These are phyloP conservation scores for Puya raimondii DNA, from an alignment of 176 grass and related monocot species.

Conservation along the genomic window DNA sequence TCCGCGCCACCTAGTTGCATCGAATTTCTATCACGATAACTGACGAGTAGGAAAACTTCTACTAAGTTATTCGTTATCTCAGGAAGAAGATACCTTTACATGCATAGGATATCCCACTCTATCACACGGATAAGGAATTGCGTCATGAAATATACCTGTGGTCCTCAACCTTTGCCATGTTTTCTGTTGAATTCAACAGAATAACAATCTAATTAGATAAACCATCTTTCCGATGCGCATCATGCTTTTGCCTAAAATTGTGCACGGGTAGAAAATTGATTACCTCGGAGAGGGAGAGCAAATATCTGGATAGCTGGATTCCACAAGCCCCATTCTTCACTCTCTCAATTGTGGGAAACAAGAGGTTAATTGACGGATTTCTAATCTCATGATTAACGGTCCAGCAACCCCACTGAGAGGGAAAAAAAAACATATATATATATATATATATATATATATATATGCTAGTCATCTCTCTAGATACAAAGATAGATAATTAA, in stretches of 20 bases:
- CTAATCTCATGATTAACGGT: slow-evolving; percentile 49
- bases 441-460: not conserved
- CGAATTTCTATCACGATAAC: not conserved
- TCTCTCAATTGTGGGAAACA: slow-evolving; percentile 83
- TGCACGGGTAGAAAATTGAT: slow-evolving; percentile 5
- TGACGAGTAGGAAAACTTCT: no score
- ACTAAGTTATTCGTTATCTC: not conserved
- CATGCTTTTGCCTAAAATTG: not conserved
- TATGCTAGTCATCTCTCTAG: no score
- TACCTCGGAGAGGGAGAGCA: slow-evolving; percentile 80
- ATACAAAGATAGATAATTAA: no score
- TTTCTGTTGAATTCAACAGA: slow-evolving; percentile 32
- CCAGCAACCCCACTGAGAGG: slow-evolving; percentile 83
- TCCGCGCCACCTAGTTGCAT: slow-evolving; percentile 47
- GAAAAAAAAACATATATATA: not conserved
- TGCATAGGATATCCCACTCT: slow-evolving; percentile 76
- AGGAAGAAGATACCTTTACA: slow-evolving; percentile 53
- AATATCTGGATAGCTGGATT: slow-evolving; percentile 51
- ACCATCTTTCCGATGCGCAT: no score
- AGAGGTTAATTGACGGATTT: slow-evolving; percentile 57
- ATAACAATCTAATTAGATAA: slow-evolving; percentile 9
- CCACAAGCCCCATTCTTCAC: slow-evolving; percentile 51
- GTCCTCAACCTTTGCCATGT: slow-evolving; percentile 74
- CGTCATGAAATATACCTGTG: slow-evolving; percentile 65
- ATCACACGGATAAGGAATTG: slow-evolving; percentile 53